A percentile compares a stretch with the other conserved stretches of the same genome.
Evolutionary conservation across 2,329 filamentous ascomycete species (phyloP).

Genomic region (Orbilia ellipsospora): DNA sequence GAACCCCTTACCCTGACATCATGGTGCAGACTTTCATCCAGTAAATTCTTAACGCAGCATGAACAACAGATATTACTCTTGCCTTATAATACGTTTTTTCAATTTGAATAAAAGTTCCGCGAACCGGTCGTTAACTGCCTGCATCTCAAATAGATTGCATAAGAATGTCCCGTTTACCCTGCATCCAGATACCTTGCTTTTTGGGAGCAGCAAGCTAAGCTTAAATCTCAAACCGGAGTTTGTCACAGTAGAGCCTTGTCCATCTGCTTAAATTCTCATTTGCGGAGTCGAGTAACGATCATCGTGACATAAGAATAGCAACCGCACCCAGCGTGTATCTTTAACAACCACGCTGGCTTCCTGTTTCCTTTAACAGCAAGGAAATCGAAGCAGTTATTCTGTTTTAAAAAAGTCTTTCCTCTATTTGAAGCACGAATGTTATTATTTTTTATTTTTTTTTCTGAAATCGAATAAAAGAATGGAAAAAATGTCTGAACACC

Average conservation of each 20-base stretch:
- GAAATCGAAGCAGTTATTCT: too few relatives aligned
- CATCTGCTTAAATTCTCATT: constrained; percentile 3
- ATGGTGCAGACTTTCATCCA: constrained; percentile 13
- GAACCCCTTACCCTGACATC: constrained; percentile 46
- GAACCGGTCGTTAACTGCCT: constrained; percentile 42
- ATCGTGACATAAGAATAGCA: constrained; percentile 54
- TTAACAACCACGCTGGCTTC: constrained; percentile 6
- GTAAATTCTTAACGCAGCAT: neutral
- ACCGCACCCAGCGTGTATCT: neutral
- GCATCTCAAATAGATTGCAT: constrained; percentile 26
- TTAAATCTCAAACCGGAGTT: constrained; percentile 8
- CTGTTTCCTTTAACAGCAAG: neutral
- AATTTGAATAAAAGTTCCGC: constrained; percentile 28
- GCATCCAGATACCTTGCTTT: constrained; percentile 24
- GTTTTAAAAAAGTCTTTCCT: too few relatives aligned
- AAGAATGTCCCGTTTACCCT: constrained; percentile 37
- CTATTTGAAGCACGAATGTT: too few relatives aligned
- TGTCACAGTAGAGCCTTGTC: neutral
- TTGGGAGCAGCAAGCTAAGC: constrained; percentile 13
- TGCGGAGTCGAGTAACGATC: constrained; percentile 36
- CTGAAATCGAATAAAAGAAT: neutral
- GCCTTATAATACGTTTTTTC: constrained; percentile 11
- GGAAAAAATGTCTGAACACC: neutral
- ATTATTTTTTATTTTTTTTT: neutral
- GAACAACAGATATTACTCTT: neutral